Evolutionary conservation across 2,329 filamentous ascomycete genomes (phyloP), one percentile per base, ranked within the genome.

Genomic region (Trichoderma gracile): DNA sequence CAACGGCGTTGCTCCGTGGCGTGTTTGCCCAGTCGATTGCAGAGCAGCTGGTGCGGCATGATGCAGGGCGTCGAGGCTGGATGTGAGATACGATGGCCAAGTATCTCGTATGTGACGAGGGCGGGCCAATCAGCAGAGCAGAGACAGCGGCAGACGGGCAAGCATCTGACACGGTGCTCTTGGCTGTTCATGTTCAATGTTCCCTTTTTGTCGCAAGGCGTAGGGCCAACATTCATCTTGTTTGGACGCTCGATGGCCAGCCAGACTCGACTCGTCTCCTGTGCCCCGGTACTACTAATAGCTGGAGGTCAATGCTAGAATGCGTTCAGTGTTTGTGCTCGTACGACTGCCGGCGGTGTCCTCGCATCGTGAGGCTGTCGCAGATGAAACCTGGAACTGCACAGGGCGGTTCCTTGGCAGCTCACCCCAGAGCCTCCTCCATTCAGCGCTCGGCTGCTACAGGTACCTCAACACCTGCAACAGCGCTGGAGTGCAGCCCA

Each of bases 31-130:
- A 49, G 59, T n/a, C 38, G 58, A 38, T 38, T 14, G 47, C 58
- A 61, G 58, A 54, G 49, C 40, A 62, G 45, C 45, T 14, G 45
- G 38, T 53, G 59, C 59, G 38, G 59, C 45, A 49, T 43, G 49
- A 61, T 61, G 57, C 57, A 61, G 57, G 57, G 57, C 38, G 57
- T 50, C 30, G 56, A 49, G 46, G 46, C 45, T 47, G 33, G 40
- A 47, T 6, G 49, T 33, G 30, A 30, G 49, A 52, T 30, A 30
- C 21, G 17, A 46, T 57, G 9, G 10, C 23, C 33, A 38, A 14
- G 33, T 33, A 14, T 5, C 1, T 38, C 12, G 12, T 38, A 14
- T 38, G 33, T 38, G 33, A 38, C 33, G 54, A 21, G 15, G 9
- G 19, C 30, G 19, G 17, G 57, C 57, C 57, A 60, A 60, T 59